Evolutionary conservation across 345 rosid species (phyloP).

Genomic region (Populus alba): DNA sequence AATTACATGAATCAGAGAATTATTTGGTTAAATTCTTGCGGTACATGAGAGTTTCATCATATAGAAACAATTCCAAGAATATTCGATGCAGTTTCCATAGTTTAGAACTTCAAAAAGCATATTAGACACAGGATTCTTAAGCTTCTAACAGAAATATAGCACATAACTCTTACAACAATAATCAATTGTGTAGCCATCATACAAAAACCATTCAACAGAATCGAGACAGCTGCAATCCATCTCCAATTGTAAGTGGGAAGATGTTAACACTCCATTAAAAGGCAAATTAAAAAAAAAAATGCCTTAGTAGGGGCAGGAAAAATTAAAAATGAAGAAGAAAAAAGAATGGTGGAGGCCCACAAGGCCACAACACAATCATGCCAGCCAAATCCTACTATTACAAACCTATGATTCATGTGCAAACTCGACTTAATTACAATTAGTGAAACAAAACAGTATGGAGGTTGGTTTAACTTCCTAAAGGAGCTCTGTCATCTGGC

Average conservation of each 20-base stretch:
- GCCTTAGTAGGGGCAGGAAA: conserved; percentile 23
- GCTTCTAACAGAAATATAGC: no score
- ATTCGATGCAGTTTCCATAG: no score
- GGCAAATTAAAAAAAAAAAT: conserved; percentile 33
- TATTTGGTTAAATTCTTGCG: no score
- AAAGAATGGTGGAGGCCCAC: conserved; percentile 10
- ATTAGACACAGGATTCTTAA: no score
- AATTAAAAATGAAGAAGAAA: not conserved
- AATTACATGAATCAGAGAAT: no score
- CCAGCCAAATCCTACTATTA: conserved; percentile 25
- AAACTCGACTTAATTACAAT: conserved; percentile 42
- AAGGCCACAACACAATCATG: conserved; percentile 15
- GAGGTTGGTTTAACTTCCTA: conserved; percentile 25
- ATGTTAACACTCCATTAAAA: conserved; percentile 30
- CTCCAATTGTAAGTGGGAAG: not conserved
- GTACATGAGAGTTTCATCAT: no score
- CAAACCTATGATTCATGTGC: conserved; percentile 38
- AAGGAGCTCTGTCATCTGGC: conserved; percentile 53
- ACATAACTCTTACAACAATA: not conserved
- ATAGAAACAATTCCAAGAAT: no score
- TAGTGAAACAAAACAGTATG: conserved; percentile 8
- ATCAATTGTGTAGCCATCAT: not conserved
- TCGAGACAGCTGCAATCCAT: not conserved
- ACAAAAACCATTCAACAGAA: no score
- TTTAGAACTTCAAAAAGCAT: no score